These are phyloP conservation scores for Terana coerulea DNA, from an alignment of 768 basidiomycete species.

Conservation along the genomic window DNA sequence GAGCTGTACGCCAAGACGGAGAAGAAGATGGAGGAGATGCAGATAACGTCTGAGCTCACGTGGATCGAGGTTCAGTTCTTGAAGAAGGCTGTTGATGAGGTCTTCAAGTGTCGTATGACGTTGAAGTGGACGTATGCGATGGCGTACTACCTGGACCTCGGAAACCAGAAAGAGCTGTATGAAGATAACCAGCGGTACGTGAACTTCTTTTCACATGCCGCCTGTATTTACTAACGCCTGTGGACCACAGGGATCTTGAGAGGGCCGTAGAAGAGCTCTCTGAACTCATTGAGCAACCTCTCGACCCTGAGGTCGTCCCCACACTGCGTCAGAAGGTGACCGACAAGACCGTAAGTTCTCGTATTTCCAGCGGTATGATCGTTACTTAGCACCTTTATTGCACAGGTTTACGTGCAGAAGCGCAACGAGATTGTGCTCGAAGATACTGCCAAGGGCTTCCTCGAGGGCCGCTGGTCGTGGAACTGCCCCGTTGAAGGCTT, in stretches of 20 bases:
- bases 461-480: conserved; percentile 85
- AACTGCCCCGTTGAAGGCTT: conserved; percentile 70
- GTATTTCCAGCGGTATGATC: conserved; percentile 1
- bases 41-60: conserved; percentile 83
- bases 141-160: conserved; percentile 92
- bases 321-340: conserved; percentile 87
- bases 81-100: conserved; percentile 95
- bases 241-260: conserved; percentile 72
- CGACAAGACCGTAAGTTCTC: conserved; percentile 79
- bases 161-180: conserved; percentile 92
- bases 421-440: conserved; percentile 93
- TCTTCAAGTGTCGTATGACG: conserved; percentile 87
- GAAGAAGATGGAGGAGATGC: conserved; percentile 99
- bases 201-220: background rate
- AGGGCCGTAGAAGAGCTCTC: conserved; percentile 93
- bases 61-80: conserved; percentile 99
- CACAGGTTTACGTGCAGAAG: conserved; percentile 90
- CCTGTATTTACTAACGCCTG: conserved; percentile 4
- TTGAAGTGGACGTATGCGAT: conserved; percentile 99
- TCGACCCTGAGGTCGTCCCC: conserved; percentile 82
- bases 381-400: background rate
- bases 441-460: conserved; percentile 88
- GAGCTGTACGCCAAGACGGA: conserved; percentile 94
- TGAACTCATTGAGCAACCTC: conserved; percentile 87
- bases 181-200: conserved; percentile 91